Conservation (phyloP, 2,329 filamentous ascomycete genomes). For the Stagonosporopsis chrysanthemi region DNA sequence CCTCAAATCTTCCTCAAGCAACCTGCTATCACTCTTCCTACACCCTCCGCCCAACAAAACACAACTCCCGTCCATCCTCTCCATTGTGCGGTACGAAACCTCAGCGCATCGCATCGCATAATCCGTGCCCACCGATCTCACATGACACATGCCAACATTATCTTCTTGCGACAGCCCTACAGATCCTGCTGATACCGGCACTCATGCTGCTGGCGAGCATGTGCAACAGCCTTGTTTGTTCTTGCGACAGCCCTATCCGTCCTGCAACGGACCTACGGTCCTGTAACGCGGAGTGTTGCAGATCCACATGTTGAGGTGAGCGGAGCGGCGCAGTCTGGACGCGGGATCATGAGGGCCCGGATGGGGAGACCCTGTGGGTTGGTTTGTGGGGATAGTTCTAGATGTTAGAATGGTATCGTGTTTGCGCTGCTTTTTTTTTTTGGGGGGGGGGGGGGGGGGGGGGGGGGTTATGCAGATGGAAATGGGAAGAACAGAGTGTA, state of each 20-base stretch:
- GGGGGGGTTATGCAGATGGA: neutral
- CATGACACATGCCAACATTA: neutral
- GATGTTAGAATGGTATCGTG: neutral
- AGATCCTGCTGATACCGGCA: neutral
- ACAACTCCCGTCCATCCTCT: neutral
- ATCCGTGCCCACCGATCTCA: neutral
- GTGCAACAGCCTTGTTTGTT: neutral
- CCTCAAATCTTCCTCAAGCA: too few relatives aligned
- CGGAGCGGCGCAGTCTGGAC: neutral
- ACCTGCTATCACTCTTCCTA: neutral
- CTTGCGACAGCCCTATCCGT: neutral
- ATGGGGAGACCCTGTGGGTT: neutral
- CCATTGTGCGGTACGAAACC: neutral
- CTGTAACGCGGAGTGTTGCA: constrained; percentile 1
- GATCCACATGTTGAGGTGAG: neutral
- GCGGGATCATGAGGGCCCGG: neutral
- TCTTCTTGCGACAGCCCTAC: neutral
- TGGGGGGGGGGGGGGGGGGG: neutral
- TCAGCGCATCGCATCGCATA: neutral
- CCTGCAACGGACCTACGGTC: neutral
- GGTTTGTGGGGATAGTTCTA: neutral
- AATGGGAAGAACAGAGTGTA: too few relatives aligned
- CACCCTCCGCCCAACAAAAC: neutral
- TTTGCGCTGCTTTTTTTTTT: neutral
- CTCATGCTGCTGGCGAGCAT: neutral